Evolutionary conservation across 805 yeast species (phyloP), one percentile per base, ranked within the genome.

Genomic region (Yarrowia yakushimensis): DNA sequence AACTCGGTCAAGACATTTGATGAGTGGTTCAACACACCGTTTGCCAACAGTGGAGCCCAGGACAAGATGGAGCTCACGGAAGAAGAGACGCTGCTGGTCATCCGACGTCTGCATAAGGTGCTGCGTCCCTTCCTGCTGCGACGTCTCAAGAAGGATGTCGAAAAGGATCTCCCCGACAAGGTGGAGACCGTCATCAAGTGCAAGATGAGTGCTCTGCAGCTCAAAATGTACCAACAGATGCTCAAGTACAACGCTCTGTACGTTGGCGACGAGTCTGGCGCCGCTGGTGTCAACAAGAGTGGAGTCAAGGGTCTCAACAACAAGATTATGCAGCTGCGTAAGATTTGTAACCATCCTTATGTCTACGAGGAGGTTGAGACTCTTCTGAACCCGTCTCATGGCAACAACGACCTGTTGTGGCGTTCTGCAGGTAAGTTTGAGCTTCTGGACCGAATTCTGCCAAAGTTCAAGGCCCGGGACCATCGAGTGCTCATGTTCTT

Each of bases 21-120:
- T 74, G 99, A 93, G 70, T 93, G 99, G 99, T 93, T 93, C 74
- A 93, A 93, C 72, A 93, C 98, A 0, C 99, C 99, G 2, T 93
- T 93, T 74, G 96, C 97, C 0, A 93, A 88, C 70, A 87, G 97
- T n/a, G 99, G 99, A 63, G 87, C 92, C 33, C 96, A 89, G 73
- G 98, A 94, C 69, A 91, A 90, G 75, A 87, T 93, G 67, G 98
- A 88, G 69, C 78, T 93, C 60, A 87, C 94, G 6, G 99, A 93
- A 82, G 99, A 93, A 85, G 99, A 94, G 74, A 88, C 96, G 5
- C 78, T 93, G 67, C 84, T 93, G 78, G 89, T 93, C 66, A 93
- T 93, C 69, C 81, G 98, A 74, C 90, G 99, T 83, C 82, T 93
- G 72, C 99, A 93, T 76, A 94, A 93, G 73, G 99, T 93, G 25